Percentiles rank a stretch among this genome's conserved stretches.
Evolutionary conservation across 352 stramenopile species (phyloP).

Genomic region (Thalassiosira exigua): DNA sequence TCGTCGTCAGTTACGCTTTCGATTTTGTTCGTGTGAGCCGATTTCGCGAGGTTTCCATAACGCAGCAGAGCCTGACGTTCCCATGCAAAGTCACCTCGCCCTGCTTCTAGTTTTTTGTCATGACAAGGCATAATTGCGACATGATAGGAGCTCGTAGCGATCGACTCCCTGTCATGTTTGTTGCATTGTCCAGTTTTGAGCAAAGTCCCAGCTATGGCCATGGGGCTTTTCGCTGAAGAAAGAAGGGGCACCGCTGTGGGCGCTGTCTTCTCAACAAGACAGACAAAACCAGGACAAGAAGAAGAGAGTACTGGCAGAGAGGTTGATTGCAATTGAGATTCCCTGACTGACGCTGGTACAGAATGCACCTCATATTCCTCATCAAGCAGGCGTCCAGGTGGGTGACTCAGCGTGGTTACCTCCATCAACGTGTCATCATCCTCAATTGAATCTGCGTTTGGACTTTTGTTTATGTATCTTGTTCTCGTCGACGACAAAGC

Average conservation of each 20-base stretch:
- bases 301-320: slow-evolving; percentile 92
- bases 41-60: too few species aligned
- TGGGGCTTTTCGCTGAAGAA: slow-evolving; percentile 93
- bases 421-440: slow-evolving; percentile 35
- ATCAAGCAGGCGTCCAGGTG: slow-evolving; percentile 44
- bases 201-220: slow-evolving; percentile 84
- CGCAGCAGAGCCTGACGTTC: slow-evolving; percentile 40
- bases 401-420: slow-evolving; percentile 39
- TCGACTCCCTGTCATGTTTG: slow-evolving; percentile 10
- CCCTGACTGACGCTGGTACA: too few species aligned
- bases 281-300: slow-evolving; percentile 96
- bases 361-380: slow-evolving; percentile 23
- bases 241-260: slow-evolving; percentile 94
- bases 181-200: slow-evolving; percentile 40
- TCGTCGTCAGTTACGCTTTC: background rate
- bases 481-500: slow-evolving; percentile 62
- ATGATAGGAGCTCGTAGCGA: slow-evolving; percentile 88
- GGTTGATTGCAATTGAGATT: too few species aligned
- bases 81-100: slow-evolving; percentile 86
- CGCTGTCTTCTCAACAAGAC: slow-evolving; percentile 96
- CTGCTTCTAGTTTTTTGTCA: slow-evolving; percentile 98
- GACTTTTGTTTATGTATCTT: slow-evolving; percentile 47
- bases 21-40: slow-evolving; percentile 19
- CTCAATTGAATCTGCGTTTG: too few species aligned
- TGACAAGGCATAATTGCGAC: slow-evolving; percentile 98